Evolutionary conservation across 768 basidiomycete genomes (phyloP), one percentile per base, ranked within the genome.

Genomic region (Tremella yokohamensis): DNA sequence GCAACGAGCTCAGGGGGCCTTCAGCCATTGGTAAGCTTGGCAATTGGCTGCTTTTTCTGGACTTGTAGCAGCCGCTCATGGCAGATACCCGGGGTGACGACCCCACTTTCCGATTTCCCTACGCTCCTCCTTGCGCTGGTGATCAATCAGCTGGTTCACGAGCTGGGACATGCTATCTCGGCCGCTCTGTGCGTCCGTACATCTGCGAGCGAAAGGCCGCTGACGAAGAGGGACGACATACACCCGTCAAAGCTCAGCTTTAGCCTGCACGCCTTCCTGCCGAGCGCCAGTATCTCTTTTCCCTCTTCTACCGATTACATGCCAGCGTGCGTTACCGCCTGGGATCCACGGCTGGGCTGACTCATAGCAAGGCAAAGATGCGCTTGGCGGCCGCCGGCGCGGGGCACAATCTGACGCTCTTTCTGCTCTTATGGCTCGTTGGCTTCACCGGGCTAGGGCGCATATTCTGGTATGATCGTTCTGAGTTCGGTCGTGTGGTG

Each of bases 51-150:
- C 3, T 20, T 25, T 47, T 8, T 3, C 44, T 15, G 20, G 29
- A n/a, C 7, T 45, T 22, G 12, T 26, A 44, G 16, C 9, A 25
- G 18, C 24, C 19, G 34, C 34, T 49, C 15, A 54, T 40, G 45
- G 22, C 56, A 90, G 89, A 84, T 93, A 38, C 90, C 90, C 19
- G 90, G 90, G 1, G 60, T 90, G 7, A 93, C 88, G 1, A 83
- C 88, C 1, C 90, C 90, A 1, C 66, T 89, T n/a, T 76, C 77
- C 22, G 85, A 92, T 68, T 69, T 88, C 0, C 87, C 87, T 3
- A 62, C 85, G 15, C 82, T 91, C 49, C 63, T 90, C 7, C 29
- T 82, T 6, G 81, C 85, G 0, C 79, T 91, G 15, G 79, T 85
- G 47, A 20, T 83, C 8, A 81, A 82, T 54, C 89, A 90, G 73